These are phyloP conservation scores for Scalesia atractyloides DNA, from an alignment of 129 eudicot genomes.

Conservation along the genomic window DNA sequence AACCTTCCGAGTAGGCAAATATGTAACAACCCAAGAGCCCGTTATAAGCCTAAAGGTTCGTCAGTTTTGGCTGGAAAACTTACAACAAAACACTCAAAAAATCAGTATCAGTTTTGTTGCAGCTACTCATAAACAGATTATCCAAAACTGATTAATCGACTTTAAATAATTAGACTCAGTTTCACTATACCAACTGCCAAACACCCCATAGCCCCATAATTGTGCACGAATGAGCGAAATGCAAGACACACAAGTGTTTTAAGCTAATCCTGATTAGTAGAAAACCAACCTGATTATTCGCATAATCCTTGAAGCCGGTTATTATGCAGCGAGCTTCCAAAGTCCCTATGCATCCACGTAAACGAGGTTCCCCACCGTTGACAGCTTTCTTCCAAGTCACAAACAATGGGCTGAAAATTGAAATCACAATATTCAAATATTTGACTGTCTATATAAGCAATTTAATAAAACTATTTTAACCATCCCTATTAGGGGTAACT, in stretches of 20 bases:
- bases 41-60: not conserved
- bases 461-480: not conserved
- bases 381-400: slow-evolving; percentile 92
- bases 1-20: slow-evolving; percentile 9
- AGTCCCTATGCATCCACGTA: slow-evolving; percentile 97
- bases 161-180: not conserved
- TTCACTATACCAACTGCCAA: not conserved
- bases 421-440: slow-evolving; percentile 32
- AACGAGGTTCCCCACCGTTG: slow-evolving; percentile 83
- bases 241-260: not conserved
- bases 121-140: too few relatives aligned
- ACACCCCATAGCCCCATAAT: not conserved
- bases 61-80: too few relatives aligned
- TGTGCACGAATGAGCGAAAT: not conserved
- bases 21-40: not conserved
- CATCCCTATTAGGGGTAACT: not conserved
- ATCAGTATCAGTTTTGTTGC: too few relatives aligned
- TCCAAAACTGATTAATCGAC: too few relatives aligned
- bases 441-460: not conserved
- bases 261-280: not conserved
- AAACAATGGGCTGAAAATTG: slow-evolving; percentile 94
- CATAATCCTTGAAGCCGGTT: slow-evolving; percentile 81
- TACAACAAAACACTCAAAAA: too few relatives aligned
- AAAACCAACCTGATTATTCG: slow-evolving; percentile 81
- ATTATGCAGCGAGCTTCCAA: slow-evolving; percentile 70